Evolutionary conservation across 805 yeast genomes (phyloP), one percentile per base, ranked within the genome.

Genomic region (Wickerhamomyces strasburgensis): DNA sequence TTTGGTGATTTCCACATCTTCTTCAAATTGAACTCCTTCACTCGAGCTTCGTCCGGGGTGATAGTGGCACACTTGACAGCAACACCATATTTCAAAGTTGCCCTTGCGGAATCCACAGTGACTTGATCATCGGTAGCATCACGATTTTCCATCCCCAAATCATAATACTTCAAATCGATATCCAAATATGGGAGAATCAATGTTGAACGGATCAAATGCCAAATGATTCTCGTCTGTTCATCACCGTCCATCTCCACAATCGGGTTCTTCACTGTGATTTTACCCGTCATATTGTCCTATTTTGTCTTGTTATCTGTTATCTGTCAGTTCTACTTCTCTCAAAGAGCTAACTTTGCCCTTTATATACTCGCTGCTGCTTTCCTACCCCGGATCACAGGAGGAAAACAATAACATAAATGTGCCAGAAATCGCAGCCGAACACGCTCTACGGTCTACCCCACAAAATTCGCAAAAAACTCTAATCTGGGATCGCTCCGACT

Each of bases 1-100:
- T 90, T 90, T 47, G 98, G 98, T 13, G 96, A 86, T 42, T 83
- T 73, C 97, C 97, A 90, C 98, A 90, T 90, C 63, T 88, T 84
- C 69, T 90, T 88, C 62, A 90, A 73, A 39, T 74, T 68, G 64
- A 87, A 90, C 64, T 90, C 98, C 62, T 84, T 70, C 36, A 90
- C 97, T 56, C 98, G 79, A 33, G 86, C 93, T 68, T 90, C 98
- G 59, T 86, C 95, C 6, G 98, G 97, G n/a, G 98, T 90, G 61
- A 90, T 90, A 35, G 98, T 90, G 40, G 98, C 98, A 69, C 98
- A 90, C 68, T 90, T 90, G 52, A 90, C 86, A 21, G 95, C 98
- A 40, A 90, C 98, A 37, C 86, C 84, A 62, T 86, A 82, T 63
- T 88, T 75, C 61, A 79, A 67, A 51, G 87, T 89, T 36, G 98